These are phyloP conservation scores for Cordyceps fumosorosea DNA, from an alignment of 2,329 filamentous ascomycete species.

Conservation along the genomic window DNA sequence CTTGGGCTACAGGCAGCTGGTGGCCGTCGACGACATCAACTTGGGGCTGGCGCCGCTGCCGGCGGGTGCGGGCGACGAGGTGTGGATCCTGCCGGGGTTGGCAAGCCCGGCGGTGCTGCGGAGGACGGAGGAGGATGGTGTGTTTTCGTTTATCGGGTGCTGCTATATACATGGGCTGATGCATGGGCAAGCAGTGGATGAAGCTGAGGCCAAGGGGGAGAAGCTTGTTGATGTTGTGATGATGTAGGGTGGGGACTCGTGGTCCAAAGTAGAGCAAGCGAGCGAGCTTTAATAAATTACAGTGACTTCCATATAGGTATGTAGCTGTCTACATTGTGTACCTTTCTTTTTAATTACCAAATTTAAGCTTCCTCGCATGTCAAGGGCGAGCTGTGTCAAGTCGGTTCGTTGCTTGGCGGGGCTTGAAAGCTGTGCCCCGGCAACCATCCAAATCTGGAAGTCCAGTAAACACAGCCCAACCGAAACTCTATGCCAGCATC, in stretches of 20 bases:
- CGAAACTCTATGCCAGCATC: slow-evolving; percentile 5
- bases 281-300: background rate
- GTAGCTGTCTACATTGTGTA: background rate
- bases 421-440: slow-evolving; percentile 5
- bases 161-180: slow-evolving; percentile 20
- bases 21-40: slow-evolving; percentile 16
- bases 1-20: slow-evolving; percentile 20
- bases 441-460: slow-evolving; percentile 15
- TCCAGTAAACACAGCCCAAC: slow-evolving; percentile 13
- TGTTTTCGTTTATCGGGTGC: slow-evolving; percentile 17
- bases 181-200: slow-evolving; percentile 13
- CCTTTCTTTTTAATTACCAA: background rate
- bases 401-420: background rate
- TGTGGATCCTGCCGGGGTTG: slow-evolving; percentile 20
- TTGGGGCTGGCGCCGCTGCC: slow-evolving; percentile 18
- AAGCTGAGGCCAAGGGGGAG: background rate
- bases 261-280: background rate
- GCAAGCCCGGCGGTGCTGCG: slow-evolving; percentile 17
- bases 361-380: background rate
- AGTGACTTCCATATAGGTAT: background rate
- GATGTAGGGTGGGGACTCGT: background rate
- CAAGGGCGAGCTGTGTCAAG: background rate
- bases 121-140: background rate
- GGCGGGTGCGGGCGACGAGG: slow-evolving; percentile 18
- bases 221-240: slow-evolving; percentile 14